phyloP scores from a whole-genome alignment of 2,329 filamentous ascomycete species.

The Incumbomyces delicatus region DNA sequence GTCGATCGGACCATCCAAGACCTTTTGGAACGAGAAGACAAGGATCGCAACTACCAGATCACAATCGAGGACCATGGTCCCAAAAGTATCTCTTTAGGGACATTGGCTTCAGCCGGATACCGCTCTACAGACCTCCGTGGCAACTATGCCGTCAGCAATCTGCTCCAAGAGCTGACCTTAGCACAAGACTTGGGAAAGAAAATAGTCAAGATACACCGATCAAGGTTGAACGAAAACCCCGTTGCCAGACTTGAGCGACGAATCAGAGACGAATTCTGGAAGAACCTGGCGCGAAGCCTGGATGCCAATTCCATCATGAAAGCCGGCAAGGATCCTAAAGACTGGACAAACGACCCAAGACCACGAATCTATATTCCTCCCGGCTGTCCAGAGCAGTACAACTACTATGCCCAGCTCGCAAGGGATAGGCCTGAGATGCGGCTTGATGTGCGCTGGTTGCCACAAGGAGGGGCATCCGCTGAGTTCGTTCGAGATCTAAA shows the following conservation, averaged over 20 bases:
- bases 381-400: conserved; percentile 75
- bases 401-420: conserved; percentile 79
- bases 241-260: conserved; percentile 77
- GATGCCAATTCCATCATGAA: conserved; percentile 71
- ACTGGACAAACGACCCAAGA: conserved; percentile 82
- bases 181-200: conserved; percentile 85
- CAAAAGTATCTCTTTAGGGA: conserved; percentile 80
- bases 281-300: conserved; percentile 77
- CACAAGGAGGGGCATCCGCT: conserved; percentile 58
- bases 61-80: conserved; percentile 93
- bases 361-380: conserved; percentile 85
- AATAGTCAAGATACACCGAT: conserved; percentile 83
- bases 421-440: conserved; percentile 69
- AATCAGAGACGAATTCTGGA: conserved; percentile 88
- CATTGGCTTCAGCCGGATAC: conserved; percentile 73
- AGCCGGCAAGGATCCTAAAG: conserved; percentile 83
- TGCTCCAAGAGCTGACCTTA: conserved; percentile 86
- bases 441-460: conserved; percentile 74
- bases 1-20: conserved; percentile 74
- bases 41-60: conserved; percentile 90
- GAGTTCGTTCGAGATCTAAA: conserved; percentile 77
- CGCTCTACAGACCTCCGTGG: conserved; percentile 86
- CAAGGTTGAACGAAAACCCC: conserved; percentile 86
- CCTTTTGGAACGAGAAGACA: conserved; percentile 77
- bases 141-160: conserved; percentile 94